Evolutionary conservation across 2,329 filamentous ascomycete genomes (phyloP).

Genomic region (Alternaria atra): DNA sequence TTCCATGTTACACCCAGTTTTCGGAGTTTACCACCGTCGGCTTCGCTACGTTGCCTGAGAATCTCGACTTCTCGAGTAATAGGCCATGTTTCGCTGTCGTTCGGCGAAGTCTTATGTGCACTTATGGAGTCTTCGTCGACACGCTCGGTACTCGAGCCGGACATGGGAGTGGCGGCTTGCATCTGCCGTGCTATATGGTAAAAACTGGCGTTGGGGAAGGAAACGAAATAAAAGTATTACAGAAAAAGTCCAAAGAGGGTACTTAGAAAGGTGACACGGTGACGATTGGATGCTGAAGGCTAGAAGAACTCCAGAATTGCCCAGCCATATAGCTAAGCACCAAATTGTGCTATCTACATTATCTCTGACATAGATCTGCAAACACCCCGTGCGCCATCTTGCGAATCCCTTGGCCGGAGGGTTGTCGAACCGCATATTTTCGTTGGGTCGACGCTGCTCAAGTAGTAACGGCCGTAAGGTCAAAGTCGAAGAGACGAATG

Average conservation of each 20-base stretch:
- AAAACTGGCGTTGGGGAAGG: background rate
- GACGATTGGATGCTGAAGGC: background rate
- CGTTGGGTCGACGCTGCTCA: background rate
- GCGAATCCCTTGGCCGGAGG: background rate
- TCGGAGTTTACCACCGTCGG: conserved; percentile 58
- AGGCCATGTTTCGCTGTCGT: background rate
- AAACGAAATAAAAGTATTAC: background rate
- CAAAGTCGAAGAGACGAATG: background rate
- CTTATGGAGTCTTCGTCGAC: background rate
- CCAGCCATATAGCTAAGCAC: background rate
- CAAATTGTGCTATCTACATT: background rate
- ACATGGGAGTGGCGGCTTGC: background rate
- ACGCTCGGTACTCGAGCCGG: conserved; percentile 5
- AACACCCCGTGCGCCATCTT: background rate
- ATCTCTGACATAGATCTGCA: background rate
- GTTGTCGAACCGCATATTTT: conserved; percentile 1
- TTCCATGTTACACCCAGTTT: conserved; percentile 79
- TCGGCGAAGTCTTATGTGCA: background rate
- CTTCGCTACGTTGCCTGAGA: conserved; percentile 3
- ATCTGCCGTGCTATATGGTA: background rate
- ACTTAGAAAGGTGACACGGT: background rate
- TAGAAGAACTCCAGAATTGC: background rate
- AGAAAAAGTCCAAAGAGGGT: background rate
- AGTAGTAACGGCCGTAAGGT: background rate
- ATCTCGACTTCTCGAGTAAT: background rate